phyloP scores from a whole-genome alignment of 1,284 basidiomycete genomes.

The Apiotrichum montevideense region DNA sequence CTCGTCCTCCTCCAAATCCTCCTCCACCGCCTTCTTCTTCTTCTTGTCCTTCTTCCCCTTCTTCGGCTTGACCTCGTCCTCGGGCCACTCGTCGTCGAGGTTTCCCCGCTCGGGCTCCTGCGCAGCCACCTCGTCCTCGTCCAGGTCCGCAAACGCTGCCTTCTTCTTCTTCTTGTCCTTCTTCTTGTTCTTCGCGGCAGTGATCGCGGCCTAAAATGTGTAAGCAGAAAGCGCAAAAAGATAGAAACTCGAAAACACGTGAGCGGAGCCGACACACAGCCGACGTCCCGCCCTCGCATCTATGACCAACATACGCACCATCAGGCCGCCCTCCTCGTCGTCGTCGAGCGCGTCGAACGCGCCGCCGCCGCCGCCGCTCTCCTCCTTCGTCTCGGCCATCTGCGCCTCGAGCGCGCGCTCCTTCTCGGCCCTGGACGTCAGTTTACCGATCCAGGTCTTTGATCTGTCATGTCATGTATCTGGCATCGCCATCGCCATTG shows the following conservation, averaged over 20 bases:
- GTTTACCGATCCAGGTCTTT: no score
- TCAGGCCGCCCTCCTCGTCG: conserved; percentile 64
- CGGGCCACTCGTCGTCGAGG: conserved; percentile 32
- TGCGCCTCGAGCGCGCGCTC: conserved; percentile 42
- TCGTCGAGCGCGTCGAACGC: conserved; percentile 47
- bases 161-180: conserved; percentile 38
- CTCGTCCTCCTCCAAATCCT: conserved; percentile 10
- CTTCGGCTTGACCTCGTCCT: conserved; percentile 37
- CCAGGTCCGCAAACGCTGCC: conserved; percentile 31
- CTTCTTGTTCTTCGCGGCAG: conserved; percentile 33
- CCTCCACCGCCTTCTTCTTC: conserved; percentile 43
- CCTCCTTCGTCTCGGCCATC: conserved; percentile 50
- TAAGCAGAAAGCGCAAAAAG: no score
- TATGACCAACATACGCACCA: conserved; percentile 55
- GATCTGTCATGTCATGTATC: not conserved
- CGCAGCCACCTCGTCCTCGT: conserved; percentile 6
- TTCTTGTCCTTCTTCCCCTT: conserved; percentile 48
- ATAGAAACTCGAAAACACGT: not conserved
- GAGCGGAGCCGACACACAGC: not conserved
- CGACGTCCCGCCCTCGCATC: not conserved
- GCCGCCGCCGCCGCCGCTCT: conserved; percentile 49
- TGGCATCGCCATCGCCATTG: not conserved
- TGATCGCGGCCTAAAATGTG: conserved; percentile 9
- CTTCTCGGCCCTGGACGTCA: conserved; percentile 35
- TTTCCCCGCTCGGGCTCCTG: conserved; percentile 30